Evolutionary conservation across 1,139 yeast species (phyloP), one percentile per base, ranked within the genome.

Genomic region (Saccharomyces hybrid): DNA sequence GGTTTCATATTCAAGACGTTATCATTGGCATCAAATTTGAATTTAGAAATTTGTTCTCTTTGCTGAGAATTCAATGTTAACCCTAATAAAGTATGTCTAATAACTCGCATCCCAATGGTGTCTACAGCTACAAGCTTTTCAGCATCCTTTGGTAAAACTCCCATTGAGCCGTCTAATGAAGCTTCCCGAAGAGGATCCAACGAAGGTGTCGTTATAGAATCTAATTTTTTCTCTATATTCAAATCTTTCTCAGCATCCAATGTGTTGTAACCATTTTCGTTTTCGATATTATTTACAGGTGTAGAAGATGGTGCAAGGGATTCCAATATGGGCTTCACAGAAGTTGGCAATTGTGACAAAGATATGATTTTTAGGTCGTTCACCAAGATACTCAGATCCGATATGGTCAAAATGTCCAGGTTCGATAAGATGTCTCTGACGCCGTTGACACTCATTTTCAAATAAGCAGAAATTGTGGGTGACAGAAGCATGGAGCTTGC

Each of bases 61-160:
- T 65, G 62, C 56, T 68, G 52, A 50, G 59, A 61, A 13, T 56
- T 65, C 44, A 64, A 51, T 2, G 66, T 74, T 48, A 93, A 75
- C 0, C 95, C 97, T 44, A 83, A n/a, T 42, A 91, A 75, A 1
- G 95, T 81, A 62, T 88, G 89, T 67, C 95, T 81, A 56, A 91
- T 86, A 13, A 86, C 86, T 63, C 84, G 85, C 72, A 91, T 78
- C 5, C 96, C 95, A 59, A 83, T 81, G 0, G 97, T 83, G 51
- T 84, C 85, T 6, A 89, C 96, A 0, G 95, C 78, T 47, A 73
- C 71, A 52, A 91, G 77, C 27, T 77, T 78, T 1, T 75, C 80
- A 5, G 84, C 82, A 49, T 80, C 79, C 62, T 86, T 84, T 11
- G 77, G 77, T 38, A 79, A 57, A 4, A 77, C 58, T 38, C 70